Conservation (phyloP, 305 asterid genomes). For the Fraxinus ornus region DNA sequence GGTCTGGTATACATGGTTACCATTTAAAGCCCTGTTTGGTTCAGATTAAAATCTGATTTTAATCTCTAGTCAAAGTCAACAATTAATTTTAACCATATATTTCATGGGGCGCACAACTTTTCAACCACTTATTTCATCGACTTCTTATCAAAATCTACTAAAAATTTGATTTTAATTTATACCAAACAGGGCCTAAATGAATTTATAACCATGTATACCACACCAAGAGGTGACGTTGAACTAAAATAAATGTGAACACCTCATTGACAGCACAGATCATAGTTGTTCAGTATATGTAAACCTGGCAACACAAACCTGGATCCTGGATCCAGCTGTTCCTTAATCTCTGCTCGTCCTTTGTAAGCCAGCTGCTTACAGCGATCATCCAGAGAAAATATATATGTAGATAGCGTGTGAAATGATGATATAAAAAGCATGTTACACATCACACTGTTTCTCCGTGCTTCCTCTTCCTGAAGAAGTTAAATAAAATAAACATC, state of each 20-base stretch:
- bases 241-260: background rate
- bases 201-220: background rate
- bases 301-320: constrained; percentile 67
- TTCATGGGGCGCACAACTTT: no score
- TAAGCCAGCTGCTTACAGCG: constrained; percentile 73
- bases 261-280: background rate
- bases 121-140: no score
- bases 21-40: no score
- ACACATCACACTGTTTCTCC: constrained; percentile 88
- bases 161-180: no score
- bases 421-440: constrained; percentile 85
- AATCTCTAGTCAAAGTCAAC: no score
- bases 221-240: constrained; percentile 11
- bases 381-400: constrained; percentile 79
- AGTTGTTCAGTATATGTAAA: constrained; percentile 6
- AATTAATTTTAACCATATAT: no score
- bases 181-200: background rate
- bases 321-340: constrained; percentile 76
- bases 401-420: constrained; percentile 85
- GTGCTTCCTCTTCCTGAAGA: constrained; percentile 82
- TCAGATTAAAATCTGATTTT: no score
- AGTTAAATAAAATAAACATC: constrained; percentile 14
- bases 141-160: no score
- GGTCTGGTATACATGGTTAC: no score
- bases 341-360: constrained; percentile 48